These are phyloP conservation scores for Kokia cookei DNA, from an alignment of 441 rosid genomes.

Conservation along the genomic window DNA sequence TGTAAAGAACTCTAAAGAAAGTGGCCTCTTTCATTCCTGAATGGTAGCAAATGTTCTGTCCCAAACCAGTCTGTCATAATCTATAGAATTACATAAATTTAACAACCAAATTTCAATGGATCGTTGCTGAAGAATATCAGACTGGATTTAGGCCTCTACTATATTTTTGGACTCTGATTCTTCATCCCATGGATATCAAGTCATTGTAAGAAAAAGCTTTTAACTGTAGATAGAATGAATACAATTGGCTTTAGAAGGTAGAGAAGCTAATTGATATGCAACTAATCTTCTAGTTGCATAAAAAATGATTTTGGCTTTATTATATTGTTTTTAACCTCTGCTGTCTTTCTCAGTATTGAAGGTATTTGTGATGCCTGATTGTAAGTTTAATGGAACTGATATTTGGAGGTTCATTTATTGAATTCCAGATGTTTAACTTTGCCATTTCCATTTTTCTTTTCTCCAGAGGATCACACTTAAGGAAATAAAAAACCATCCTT, in stretches of 20 bases:
- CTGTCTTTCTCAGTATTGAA: neutral
- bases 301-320: neutral
- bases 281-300: neutral
- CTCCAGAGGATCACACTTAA: slow-evolving; percentile 64
- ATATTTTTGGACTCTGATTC: neutral
- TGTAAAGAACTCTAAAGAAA: neutral
- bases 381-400: neutral
- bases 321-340: neutral
- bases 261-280: neutral
- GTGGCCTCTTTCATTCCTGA: neutral
- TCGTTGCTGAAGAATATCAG: neutral
- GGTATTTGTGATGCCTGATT: neutral
- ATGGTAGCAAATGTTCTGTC: neutral
- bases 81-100: neutral
- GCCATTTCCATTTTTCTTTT: neutral
- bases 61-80: neutral
- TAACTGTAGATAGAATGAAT: too few species aligned
- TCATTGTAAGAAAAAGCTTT: too few species aligned
- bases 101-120: neutral
- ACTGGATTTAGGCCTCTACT: neutral
- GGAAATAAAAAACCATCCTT: slow-evolving; percentile 82
- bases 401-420: neutral
- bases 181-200: too few species aligned
- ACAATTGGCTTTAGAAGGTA: neutral
- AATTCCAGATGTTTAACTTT: neutral